Evolutionary conservation across 371 early-diverging fungal species (phyloP), one percentile per base, ranked within the genome.

Genomic region (Mortierella sp.): DNA sequence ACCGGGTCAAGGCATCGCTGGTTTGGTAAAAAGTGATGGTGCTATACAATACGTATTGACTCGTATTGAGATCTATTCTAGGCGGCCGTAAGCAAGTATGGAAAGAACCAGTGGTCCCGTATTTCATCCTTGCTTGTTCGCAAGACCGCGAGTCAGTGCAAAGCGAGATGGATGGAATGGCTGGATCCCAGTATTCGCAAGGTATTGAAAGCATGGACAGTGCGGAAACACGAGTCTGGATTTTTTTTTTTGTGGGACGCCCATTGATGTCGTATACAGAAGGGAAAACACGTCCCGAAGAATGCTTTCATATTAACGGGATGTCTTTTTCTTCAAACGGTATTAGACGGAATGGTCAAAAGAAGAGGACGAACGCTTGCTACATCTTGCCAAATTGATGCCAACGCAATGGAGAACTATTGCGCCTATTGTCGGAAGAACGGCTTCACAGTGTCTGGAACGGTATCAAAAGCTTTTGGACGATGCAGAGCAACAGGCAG

Each of bases 391-490:
- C 19, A 97, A 98, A 81, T 82, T 98, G 30, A 96, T 98, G 97
- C 98, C 98, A n/a, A 97, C 97, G 1, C 99, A 98, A 79, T 98
- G 98, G 98, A 87, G 98, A 54, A 98, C 99, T 2, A 97, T 98
- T 68, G 97, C 99, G 3, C 97, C 98, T 10, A 95, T 98, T 53
- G 97, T 98, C 28, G 99, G 98, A 4, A 87, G 99, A 43, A 96
- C 99, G n/a, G 92, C 99, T 4, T 91, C 96, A n/a, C 97, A 98
- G 81, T 98, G 99, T 82, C 80, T 98, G 62, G 98, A 97, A 72
- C 83, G 98, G 61, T 98, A 98, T 79, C 97, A 98, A 72, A 84
- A 89, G 71, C 88, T 98, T 51, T 82, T 98, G 64, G 98, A 98
- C 67, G 98, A 96, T 80, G 98, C 98, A 10, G 97, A 98, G 72